Evolutionary conservation across 129 eudicot genomes (phyloP).

Genomic region (Flaveria robusta): DNA sequence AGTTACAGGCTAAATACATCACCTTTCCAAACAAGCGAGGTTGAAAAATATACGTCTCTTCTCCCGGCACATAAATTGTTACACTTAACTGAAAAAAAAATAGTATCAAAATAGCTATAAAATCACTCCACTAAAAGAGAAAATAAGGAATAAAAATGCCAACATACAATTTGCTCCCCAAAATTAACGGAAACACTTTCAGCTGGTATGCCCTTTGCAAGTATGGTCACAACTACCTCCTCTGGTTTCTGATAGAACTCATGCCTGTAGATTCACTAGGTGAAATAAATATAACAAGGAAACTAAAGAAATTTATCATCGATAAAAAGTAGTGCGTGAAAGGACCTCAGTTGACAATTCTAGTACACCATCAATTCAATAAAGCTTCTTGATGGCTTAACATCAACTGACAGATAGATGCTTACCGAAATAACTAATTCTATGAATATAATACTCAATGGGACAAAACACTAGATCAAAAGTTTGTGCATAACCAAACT

Average conservation of each 20-base stretch:
- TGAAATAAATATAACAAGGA: background rate
- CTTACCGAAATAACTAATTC: background rate
- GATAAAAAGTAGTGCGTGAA: background rate
- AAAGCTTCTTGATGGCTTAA: background rate
- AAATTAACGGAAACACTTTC: constrained; percentile 56
- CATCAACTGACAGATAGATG: background rate
- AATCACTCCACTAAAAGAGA: background rate
- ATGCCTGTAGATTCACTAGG: constrained; percentile 53
- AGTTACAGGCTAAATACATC: background rate
- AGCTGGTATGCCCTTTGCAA: constrained; percentile 81
- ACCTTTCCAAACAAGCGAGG: constrained; percentile 91
- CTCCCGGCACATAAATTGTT: constrained; percentile 67
- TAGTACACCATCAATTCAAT: background rate
- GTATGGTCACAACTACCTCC: constrained; percentile 76
- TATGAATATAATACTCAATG: background rate
- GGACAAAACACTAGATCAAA: too few species aligned
- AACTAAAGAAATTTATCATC: background rate
- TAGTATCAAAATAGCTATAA: background rate
- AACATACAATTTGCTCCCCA: constrained; percentile 86
- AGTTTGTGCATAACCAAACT: too few species aligned
- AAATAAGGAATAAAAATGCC: background rate
- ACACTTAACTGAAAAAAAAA: constrained; percentile 64
- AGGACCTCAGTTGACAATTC: background rate
- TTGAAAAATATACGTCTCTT: constrained; percentile 58
- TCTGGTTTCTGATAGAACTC: constrained; percentile 88